A percentile compares a stretch with the other conserved stretches of the same genome.
phyloP scores from a whole-genome alignment of 805 yeast species.

The Ogataea corticis region DNA sequence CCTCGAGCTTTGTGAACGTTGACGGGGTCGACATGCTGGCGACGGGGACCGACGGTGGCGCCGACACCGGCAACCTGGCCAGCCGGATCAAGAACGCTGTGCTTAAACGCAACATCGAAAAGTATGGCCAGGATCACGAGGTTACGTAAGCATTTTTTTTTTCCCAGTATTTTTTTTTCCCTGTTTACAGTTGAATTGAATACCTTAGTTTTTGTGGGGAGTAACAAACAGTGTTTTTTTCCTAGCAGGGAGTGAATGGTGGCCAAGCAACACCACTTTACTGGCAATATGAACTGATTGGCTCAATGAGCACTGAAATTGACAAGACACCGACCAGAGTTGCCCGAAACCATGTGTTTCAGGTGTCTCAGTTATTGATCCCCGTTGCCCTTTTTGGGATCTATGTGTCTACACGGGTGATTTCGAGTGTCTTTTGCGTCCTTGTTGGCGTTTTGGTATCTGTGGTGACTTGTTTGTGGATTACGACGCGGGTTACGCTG shows the following conservation, averaged over 20 bases:
- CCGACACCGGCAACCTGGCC: background rate
- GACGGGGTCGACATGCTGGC: conserved; percentile 8
- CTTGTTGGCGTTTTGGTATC: conserved; percentile 21
- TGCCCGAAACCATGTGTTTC: background rate
- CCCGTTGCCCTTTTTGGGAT: background rate
- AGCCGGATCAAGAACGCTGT: conserved; percentile 28
- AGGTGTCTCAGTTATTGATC: background rate
- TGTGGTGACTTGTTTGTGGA: conserved; percentile 9
- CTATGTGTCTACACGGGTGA: background rate
- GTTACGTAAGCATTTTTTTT: no score
- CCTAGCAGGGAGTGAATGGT: no score
- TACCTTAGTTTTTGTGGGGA: no score
- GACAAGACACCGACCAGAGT: background rate
- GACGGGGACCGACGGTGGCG: conserved; percentile 8
- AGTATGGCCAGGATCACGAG: background rate
- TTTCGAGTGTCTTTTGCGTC: conserved; percentile 11
- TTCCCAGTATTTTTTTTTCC: no score
- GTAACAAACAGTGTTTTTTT: no score
- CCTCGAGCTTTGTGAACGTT: conserved; percentile 18
- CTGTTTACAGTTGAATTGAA: no score
- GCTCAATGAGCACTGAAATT: background rate
- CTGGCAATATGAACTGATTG: background rate
- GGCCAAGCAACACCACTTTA: background rate
- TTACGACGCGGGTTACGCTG: conserved; percentile 7
- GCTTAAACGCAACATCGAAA: conserved; percentile 25